phyloP scores from a whole-genome alignment of 371 early-diverging fungal genomes.

The Apophysomyces sp. region DNA sequence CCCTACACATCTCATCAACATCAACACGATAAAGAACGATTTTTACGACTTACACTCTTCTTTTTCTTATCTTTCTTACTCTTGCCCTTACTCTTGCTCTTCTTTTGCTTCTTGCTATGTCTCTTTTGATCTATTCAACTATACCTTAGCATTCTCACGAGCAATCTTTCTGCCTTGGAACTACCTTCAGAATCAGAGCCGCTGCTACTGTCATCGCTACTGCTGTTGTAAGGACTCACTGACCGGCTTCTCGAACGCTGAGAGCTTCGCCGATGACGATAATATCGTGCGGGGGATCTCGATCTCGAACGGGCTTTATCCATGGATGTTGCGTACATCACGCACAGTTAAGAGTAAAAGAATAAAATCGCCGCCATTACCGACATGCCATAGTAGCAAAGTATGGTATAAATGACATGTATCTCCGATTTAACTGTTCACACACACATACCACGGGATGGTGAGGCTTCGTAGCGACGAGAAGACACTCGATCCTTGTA shows the following conservation, averaged over 20 bases:
- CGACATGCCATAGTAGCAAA: conserved; percentile 1
- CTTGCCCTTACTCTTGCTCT: conserved; percentile 6
- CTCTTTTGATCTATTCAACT: conserved; percentile 3
- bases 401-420: neutral
- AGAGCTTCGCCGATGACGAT: neutral
- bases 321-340: neutral
- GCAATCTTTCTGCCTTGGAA: neutral
- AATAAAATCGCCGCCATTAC: neutral
- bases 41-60: conserved; percentile 13
- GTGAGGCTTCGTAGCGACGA: neutral
- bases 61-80: conserved; percentile 4
- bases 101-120: conserved; percentile 11
- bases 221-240: conserved; percentile 2
- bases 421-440: neutral
- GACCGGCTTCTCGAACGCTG: conserved; percentile 1
- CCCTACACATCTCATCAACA: neutral
- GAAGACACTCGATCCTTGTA: neutral
- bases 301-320: neutral
- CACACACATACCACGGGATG: neutral
- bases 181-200: conserved; percentile 12
- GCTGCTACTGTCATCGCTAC: neutral
- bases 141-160: neutral
- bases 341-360: neutral
- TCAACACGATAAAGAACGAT: neutral
- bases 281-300: conserved; percentile 7